Evolutionary conservation across 306 rosid species (phyloP), one percentile per base, ranked within the genome.

Genomic region (Vigna hirtella): DNA sequence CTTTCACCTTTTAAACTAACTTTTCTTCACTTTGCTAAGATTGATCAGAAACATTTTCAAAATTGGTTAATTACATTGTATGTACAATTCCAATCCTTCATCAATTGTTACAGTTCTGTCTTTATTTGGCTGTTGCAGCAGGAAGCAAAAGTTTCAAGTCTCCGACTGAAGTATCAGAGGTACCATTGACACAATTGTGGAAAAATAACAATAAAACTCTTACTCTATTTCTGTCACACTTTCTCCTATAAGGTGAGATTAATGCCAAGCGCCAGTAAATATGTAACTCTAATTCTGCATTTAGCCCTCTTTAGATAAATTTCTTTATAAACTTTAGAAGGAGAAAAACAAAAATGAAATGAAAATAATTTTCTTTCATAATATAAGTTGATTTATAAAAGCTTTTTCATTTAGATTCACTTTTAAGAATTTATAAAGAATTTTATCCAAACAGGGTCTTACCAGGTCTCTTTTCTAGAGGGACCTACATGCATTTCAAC

Each of bases 91-190:
- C 48, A 59, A 51, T 45, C 58, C 50, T 26, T 68, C 26, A 17
- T 58, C 73, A 66, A 58, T 53, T 36, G 18, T 73, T 66, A 28
- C 30, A 6, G 40, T 36, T 77, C 4, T 76, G 45, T 48, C 42
- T 16, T 72, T 65, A 5, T 66, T 73, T 65, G 66, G 30, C 18
- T 49, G 18, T 51, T 79, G 74, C n/a, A 74, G 81, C 62, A 69
- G 78, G 74, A 74, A 45, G 65, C 22, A 36, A 78, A 61, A 53
- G 65, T 11, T 45, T 5, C 51, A 69, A 45, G 2, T 58, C 78
- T 69, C 51, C 59, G 30, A 34, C 18, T 42, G 20, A 26, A 79
- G 66, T 28, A 48, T 74, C 74, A 61, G 70, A 73, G 81, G 86
- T 83, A 74, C 18, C 2, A 61, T 61, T 30, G 17, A 58, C 17